Base-by-base conservation (phyloP, 1,139 yeast species). In the Kurtzmaniella quercitrusa region DNA sequence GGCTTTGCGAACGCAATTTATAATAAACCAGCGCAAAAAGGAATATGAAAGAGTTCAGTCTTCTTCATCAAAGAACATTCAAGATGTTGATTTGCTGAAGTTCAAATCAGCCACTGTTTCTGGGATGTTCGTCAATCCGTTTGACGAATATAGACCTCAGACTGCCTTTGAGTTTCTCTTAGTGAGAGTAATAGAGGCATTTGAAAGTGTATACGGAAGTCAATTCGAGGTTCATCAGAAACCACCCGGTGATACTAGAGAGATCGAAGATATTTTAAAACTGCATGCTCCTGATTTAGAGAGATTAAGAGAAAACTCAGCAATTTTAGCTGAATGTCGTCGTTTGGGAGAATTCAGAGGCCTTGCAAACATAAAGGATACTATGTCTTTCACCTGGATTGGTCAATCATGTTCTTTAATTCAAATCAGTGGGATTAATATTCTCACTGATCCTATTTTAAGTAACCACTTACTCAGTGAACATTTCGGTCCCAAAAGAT, bases 111-210 rank as follows among this genome's bases (percentile, higher is more conserved):
- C 88, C 45, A 74, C 77, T 8, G 74, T 91, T 0, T 78, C 80
- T 9, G 97, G 97, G 6, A 71, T 89, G 57, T 91, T 78, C 62
- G 94, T 88, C 43, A 91, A 91, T 56, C 98, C 98, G 2, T 91
- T 91, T 57, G 77, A 76, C n/a, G 96, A 91, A 56, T 91, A 91
- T 58, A 70, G 97, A 39, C 84, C 91, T 2, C 97, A 89, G 61
- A 88, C 97, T 0, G 74, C 88, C 5, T 86, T 87, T 58, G 97
- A 91, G 64, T 91, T 89, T 61, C 65, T 87, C 30, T 67, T 78
- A 37, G 86, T 89, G 45, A 66, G 96, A 23, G 49, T 88, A 3
- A 61, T 82, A 47, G 96, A 89, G 57, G 58, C 88, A 5, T 74
- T 84, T 50, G 88, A 85, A 52, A 65, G 76, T 43, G 68, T 76